Conservation (phyloP, 2,329 filamentous ascomycete genomes). For the Fusarium chlamydosporum region DNA sequence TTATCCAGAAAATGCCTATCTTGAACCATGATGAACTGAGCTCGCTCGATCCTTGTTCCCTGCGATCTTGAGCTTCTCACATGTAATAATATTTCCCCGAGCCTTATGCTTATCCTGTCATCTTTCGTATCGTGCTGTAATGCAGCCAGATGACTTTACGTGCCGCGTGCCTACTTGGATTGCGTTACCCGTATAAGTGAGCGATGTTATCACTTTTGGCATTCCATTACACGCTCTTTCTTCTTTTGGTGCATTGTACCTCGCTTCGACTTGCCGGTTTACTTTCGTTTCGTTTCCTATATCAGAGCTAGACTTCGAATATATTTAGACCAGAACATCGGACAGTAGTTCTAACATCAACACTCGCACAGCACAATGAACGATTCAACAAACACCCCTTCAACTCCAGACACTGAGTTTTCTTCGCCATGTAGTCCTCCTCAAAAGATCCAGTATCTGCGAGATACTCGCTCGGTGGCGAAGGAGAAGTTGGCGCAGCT, state of each 20-base stretch:
- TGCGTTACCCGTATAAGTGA: conserved; percentile 26
- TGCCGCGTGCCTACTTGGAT: conserved; percentile 24
- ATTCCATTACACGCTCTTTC: conserved; percentile 7
- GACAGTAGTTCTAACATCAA: neutral
- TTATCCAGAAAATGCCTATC: conserved; percentile 18
- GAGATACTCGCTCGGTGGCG: conserved; percentile 59
- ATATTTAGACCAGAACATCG: conserved; percentile 1
- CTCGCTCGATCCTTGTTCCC: conserved; percentile 33
- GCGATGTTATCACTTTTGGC: conserved; percentile 7
- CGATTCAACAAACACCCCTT: conserved; percentile 49
- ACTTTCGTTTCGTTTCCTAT: conserved; percentile 2
- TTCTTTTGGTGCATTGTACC: conserved; percentile 9
- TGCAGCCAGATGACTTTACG: conserved; percentile 26
- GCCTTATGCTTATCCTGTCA: conserved; percentile 20
- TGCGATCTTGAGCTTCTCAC: conserved; percentile 14
- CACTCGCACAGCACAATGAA: conserved; percentile 33
- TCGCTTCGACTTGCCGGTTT: conserved; percentile 21
- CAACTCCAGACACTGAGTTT: conserved; percentile 66
- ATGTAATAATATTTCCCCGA: neutral
- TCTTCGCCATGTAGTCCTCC: conserved; percentile 62
- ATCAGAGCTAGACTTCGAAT: conserved; percentile 10
- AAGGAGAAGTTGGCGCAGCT: conserved; percentile 66
- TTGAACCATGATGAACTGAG: conserved; percentile 6
- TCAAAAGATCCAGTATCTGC: conserved; percentile 54
- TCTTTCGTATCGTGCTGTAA: neutral